phyloP scores from a whole-genome alignment of 495 filamentous ascomycete species.

The Podospora fimiseda region DNA sequence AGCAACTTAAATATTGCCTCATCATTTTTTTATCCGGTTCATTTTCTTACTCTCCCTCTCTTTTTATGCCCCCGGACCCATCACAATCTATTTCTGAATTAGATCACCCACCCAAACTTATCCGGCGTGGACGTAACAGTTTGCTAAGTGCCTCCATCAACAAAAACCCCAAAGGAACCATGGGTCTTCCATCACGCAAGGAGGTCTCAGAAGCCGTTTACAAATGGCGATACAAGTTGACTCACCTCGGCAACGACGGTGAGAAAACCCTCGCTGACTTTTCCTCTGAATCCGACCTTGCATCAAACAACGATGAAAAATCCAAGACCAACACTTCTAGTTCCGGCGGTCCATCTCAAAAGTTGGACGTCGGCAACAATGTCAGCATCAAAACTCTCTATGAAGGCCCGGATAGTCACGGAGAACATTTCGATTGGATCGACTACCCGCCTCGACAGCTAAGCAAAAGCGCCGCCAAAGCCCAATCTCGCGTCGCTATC shows the following conservation, averaged over 20 bases:
- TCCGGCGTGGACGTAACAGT: neutral
- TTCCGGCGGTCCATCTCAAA: slow-evolving; percentile 2
- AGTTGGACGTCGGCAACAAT: slow-evolving; percentile 14
- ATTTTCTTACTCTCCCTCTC: too few relatives aligned
- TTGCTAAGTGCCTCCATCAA: too few relatives aligned
- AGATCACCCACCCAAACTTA: too few relatives aligned
- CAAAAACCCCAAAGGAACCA: neutral
- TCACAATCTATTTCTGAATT: too few relatives aligned
- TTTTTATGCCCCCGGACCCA: too few relatives aligned
- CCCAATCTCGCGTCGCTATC: slow-evolving; percentile 33
- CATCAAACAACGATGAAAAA: neutral
- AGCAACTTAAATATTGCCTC: too few relatives aligned
- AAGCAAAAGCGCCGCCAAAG: slow-evolving; percentile 27
- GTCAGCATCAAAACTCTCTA: slow-evolving; percentile 24
- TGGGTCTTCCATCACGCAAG: slow-evolving; percentile 2
- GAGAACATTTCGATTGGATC: slow-evolving; percentile 27
- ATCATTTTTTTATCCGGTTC: too few relatives aligned
- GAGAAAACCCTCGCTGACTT: slow-evolving; percentile 25
- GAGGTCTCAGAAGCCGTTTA: slow-evolving; percentile 19
- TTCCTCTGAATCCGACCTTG: slow-evolving; percentile 9
- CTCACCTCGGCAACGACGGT: slow-evolving; percentile 14
- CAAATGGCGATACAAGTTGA: slow-evolving; percentile 26
- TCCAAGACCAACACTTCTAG: neutral
- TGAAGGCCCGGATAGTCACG: slow-evolving; percentile 24
- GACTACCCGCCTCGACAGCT: slow-evolving; percentile 34